A percentile compares a stretch with the other conserved stretches of the same genome.
These are phyloP conservation scores for Dactylellina sp. DNA, from an alignment of 2,329 filamentous ascomycete species.

Conservation along the genomic window DNA sequence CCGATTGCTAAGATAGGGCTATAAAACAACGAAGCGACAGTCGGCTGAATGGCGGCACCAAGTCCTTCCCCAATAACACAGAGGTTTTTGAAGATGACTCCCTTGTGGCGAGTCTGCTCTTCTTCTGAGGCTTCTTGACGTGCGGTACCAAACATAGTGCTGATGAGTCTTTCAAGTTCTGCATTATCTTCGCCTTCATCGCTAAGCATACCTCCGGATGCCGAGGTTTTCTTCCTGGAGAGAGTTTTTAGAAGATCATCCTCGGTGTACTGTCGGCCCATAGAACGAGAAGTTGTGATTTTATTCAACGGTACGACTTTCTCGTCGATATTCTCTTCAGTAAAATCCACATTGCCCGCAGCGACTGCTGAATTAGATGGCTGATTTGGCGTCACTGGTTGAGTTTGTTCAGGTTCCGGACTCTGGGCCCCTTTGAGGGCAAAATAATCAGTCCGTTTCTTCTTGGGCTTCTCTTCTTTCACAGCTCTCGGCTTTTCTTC, in stretches of 20 bases:
- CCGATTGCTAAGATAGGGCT: slow-evolving; percentile 67
- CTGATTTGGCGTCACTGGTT: neutral
- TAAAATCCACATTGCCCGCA: neutral
- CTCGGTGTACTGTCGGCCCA: slow-evolving; percentile 7
- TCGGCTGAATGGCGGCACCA: slow-evolving; percentile 72
- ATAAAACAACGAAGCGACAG: slow-evolving; percentile 70
- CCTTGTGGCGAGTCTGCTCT: slow-evolving; percentile 76
- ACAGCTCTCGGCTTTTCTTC: slow-evolving; percentile 4
- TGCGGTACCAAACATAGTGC: slow-evolving; percentile 76
- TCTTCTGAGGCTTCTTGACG: slow-evolving; percentile 76
- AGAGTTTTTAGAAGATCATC: slow-evolving; percentile 18
- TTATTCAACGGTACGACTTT: slow-evolving; percentile 22
- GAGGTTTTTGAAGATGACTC: slow-evolving; percentile 76
- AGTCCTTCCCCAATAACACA: slow-evolving; percentile 78
- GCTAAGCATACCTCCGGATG: neutral
- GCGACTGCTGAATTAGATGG: neutral
- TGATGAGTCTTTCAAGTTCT: slow-evolving; percentile 74
- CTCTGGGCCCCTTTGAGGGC: neutral
- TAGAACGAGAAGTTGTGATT: slow-evolving; percentile 20
- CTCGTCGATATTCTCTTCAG: neutral
- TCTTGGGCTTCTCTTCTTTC: slow-evolving; percentile 23
- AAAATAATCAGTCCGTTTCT: slow-evolving; percentile 14
- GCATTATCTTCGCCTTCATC: slow-evolving; percentile 64
- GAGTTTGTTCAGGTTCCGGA: neutral
- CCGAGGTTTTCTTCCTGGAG: slow-evolving; percentile 4